Base-by-base conservation (phyloP, 2,329 filamentous ascomycete species). In the Plectosphaerella sp. region DNA sequence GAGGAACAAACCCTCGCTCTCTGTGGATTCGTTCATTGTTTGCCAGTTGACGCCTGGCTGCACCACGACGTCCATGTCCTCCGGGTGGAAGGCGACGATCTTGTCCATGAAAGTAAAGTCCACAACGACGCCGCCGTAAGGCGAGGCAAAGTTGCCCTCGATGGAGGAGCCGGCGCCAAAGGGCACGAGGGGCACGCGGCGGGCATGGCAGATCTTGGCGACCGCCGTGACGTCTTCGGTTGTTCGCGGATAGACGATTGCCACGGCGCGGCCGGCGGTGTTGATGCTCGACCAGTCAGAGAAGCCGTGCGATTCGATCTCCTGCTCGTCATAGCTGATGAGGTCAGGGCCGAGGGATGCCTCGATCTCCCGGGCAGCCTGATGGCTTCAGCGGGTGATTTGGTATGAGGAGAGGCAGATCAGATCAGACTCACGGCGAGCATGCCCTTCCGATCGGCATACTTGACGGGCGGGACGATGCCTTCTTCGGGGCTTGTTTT, bases 101-200 rank as follows among this genome's bases (percentile, higher is more conserved):
- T 77, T 72, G 62, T 89, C 79, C 87, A 91, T 90, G 56, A 73
- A 71, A 0, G 77, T 74, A 53, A 90, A 85, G 62, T 90, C 86
- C 45, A 90, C 81, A 60, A 83, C 86, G 59, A 91, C 77, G 1
- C 87, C 87, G 1, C 84, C 83, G 58, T 79, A 76, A 0, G 86
- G 84, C 4, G 85, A 81, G 2, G 84, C 82, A 63, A 88, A 88
- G 61, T 87, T 88, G 42, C 82, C 87, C 64, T 91, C 87, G 1
- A 90, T 72, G 57, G 80, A 88, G 0, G 85, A 84, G 12, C 89
- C 89, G 5, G 89, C 89, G 3, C 85, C 88, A 62, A 88, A 91
- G 1, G 84, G 83, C 1, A 88, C 41, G 10, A 89, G 87, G 5
- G 87, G 87, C 47, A 89, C 80, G 36, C 70, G 78, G 64, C 83